phyloP scores from a whole-genome alignment of 2,329 filamentous ascomycete genomes.

The Colletotrichum plurivorum region DNA sequence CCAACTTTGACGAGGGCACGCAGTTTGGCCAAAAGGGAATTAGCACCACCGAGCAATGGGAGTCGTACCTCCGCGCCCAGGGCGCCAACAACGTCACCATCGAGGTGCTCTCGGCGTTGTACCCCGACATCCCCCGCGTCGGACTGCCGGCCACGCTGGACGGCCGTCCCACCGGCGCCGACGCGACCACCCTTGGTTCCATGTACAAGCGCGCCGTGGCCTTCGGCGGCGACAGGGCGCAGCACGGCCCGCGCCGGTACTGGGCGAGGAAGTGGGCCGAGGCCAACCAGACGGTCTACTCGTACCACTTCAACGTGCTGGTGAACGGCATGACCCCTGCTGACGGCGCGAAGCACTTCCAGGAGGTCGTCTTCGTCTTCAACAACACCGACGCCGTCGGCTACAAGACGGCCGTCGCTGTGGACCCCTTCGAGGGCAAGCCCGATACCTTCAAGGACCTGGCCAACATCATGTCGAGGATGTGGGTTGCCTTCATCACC shows the following conservation, averaged over 20 bases:
- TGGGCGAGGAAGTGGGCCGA: conserved; percentile 66
- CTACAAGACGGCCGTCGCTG: conserved; percentile 61
- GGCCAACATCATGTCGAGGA: conserved; percentile 62
- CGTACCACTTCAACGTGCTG: conserved; percentile 62
- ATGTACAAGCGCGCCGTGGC: conserved; percentile 70
- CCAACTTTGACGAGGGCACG: conserved; percentile 76
- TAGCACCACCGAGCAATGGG: conserved; percentile 68
- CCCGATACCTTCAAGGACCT: conserved; percentile 58
- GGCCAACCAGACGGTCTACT: conserved; percentile 66
- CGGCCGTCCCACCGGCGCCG: conserved; percentile 45
- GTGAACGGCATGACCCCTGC: conserved; percentile 40
- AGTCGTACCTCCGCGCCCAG: conserved; percentile 51
- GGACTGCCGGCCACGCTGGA: conserved; percentile 62
- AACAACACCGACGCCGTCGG: conserved; percentile 64
- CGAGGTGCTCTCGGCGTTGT: conserved; percentile 57
- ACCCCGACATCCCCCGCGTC: conserved; percentile 63
- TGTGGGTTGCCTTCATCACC: conserved; percentile 67
- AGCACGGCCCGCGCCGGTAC: conserved; percentile 69
- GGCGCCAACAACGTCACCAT: conserved; percentile 47
- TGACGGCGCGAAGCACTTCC: conserved; percentile 47
- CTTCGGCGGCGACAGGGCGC: conserved; percentile 66
- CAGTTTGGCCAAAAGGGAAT: conserved; percentile 67
- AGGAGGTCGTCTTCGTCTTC: conserved; percentile 58
- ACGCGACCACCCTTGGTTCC: conserved; percentile 51
- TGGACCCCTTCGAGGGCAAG: conserved; percentile 56